Conservation (phyloP, 371 early-diverging fungal species). For the Apophysomyces trapeziformis region DNA sequence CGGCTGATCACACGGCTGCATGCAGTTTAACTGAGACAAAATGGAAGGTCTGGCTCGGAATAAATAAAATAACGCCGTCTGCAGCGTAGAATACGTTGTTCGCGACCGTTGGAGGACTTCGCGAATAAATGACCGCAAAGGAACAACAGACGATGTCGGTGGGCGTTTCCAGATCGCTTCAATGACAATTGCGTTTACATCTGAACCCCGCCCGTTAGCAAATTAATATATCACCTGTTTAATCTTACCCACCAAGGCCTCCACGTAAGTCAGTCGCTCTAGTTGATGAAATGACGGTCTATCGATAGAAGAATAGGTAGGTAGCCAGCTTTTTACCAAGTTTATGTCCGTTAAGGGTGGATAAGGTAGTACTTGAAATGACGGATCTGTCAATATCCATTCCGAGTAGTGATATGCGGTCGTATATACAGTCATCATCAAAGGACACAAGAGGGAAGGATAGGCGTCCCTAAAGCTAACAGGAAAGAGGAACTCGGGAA, state of each 20-base stretch:
- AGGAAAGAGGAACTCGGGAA: not conserved
- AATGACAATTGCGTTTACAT: slow-evolving; percentile 60
- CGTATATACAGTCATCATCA: too few species aligned
- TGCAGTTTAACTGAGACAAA: slow-evolving; percentile 13
- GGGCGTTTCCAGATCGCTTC: slow-evolving; percentile 56
- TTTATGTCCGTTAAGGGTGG: not conserved
- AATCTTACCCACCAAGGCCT: slow-evolving; percentile 6
- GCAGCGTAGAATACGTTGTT: slow-evolving; percentile 80
- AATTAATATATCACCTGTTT: not conserved
- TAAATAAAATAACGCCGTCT: slow-evolving; percentile 72
- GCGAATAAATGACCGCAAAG: slow-evolving; percentile 71
- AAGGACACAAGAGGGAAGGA: too few species aligned
- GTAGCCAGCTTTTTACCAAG: not conserved
- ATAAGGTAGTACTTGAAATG: not conserved
- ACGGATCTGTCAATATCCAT: too few species aligned
- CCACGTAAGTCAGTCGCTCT: not conserved
- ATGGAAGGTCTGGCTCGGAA: slow-evolving; percentile 55
- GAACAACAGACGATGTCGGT: slow-evolving; percentile 42
- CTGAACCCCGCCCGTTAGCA: slow-evolving; percentile 25
- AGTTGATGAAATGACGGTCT: not conserved
- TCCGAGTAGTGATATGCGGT: too few species aligned
- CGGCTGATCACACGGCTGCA: slow-evolving; percentile 6
- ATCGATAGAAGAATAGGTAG: not conserved
- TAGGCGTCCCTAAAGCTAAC: not conserved
- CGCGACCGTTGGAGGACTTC: slow-evolving; percentile 76